Evolutionary conservation across 169 alveolate species (phyloP).

Genomic region (Cryptosporidium parvum): DNA sequence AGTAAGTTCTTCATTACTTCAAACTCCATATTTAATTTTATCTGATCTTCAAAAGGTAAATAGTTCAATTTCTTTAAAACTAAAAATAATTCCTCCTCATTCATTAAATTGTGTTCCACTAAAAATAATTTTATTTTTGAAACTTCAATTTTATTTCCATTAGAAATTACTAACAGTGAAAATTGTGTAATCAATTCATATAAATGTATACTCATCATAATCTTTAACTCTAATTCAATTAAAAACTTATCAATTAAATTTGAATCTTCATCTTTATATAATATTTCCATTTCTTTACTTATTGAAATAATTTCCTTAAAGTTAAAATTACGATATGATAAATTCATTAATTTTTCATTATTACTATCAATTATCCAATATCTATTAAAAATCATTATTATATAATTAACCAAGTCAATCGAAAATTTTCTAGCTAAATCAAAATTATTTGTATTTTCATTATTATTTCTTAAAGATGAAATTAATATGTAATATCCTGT

Average conservation of each 20-base stretch:
- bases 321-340: neutral
- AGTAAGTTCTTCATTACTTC: slow-evolving; percentile 1
- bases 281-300: neutral
- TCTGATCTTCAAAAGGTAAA: slow-evolving; percentile 53
- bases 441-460: neutral
- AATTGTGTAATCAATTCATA: slow-evolving; percentile 7
- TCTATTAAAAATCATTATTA: neutral
- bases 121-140: neutral
- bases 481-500: neutral
- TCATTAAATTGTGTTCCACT: neutral
- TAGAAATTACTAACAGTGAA: neutral
- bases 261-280: neutral
- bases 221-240: neutral
- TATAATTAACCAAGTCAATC: neutral
- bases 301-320: neutral
- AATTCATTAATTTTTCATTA: neutral
- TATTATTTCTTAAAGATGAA: neutral
- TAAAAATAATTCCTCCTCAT: slow-evolving; percentile 7
- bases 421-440: neutral
- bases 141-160: neutral
- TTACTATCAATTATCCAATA: neutral
- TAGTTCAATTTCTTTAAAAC: slow-evolving; percentile 8
- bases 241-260: neutral
- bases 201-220: slow-evolving; percentile 2
- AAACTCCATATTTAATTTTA: neutral